Evolutionary conservation across 148 eudicot genomes (phyloP), one percentile per base, ranked within the genome.

Genomic region (Fagopyrum esculentum): DNA sequence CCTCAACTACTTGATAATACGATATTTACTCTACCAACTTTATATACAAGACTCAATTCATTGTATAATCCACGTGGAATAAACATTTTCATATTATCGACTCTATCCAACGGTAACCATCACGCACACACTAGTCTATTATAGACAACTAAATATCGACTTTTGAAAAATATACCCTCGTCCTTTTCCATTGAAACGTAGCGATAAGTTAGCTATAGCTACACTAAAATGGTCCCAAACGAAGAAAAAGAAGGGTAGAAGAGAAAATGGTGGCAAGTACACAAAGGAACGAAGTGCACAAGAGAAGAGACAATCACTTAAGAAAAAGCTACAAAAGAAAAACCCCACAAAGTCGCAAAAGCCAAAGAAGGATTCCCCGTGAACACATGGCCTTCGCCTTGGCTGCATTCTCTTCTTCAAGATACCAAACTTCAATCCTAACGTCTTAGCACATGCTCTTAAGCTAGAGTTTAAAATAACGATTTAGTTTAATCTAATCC

Each of bases 211-310:
- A 60, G 68, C 43, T 40, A 7, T 22, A 60, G 68, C 43, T 40
- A 22, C 68, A 35, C 43, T 22, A 60, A 60, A 60, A 60, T 60
- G 68, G 68, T 60, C 68, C 68, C 68, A 60, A 60, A 22, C 43
- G 4, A 57, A 57, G 63, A 57, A 57, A 56, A 57, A 1, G 63
- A 57, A 57, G 22, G 19, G 7, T 57, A 6, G 29, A 57, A 19
- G 7, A 2, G 3, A 29, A 60, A 60, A 60, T 6, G 22, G 40
- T 60, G 63, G 63, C 30, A 57, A 17, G 63, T 17, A 35, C 40
- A 57, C 9, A 5, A 57, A 10, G 11, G 63, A 19, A 57, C 17
- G 29, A 17, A 57, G 63, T 5, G 22, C n/a, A 57, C 9, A 4
- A 19, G 9, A 19, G 10, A 57, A 57, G 30, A 57, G 29, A 57